Base-by-base conservation (phyloP, 495 filamentous ascomycete genomes). In the Trypethelium eluteriae region DNA sequence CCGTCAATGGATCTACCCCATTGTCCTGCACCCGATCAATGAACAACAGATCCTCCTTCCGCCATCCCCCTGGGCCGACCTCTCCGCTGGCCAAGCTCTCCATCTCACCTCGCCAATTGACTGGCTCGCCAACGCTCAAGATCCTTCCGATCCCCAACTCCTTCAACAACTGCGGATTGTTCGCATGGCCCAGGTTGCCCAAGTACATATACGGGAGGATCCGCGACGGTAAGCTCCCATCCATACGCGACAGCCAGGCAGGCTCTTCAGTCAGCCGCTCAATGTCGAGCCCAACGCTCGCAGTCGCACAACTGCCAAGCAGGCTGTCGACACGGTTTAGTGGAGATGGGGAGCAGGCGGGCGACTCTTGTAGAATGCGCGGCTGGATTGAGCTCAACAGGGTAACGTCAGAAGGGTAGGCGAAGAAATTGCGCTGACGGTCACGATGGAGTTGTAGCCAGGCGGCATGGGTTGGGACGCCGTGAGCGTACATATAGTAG, bases 191-290 rank as follows among this genome's bases (percentile, higher is more conserved):
- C 2, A 98, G 81, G 73, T 97, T 98, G 1, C 93, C 93, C 18
- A 98, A 81, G 73, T 98, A 98, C 86, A 98, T 91, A 73, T 97
- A 96, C n/a, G 89, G 86, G 35, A 96, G 75, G 57, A 98, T 85
- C 3, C 93, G 84, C 70, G 90, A 95, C 0, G 94, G 94, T 3
- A 98, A 80, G 63, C 90, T 94, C 5, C 94, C 94, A 70, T 98
- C 94, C 73, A 96, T 89, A 49, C 84, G 84, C 25, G 82, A 78
- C 47, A 96, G 84, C 94, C 94, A 98, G 38, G 82, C 76, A 2
- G 93, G 93, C 72, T 89, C 85, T 70, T 62, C 65, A 5, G 53
- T 25, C 49, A 53, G 49, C 9, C 49, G 49, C 5, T 14, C 49
- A 5, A 53, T 5, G 12, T 14, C 16, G 38, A 34, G 5, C 2